phyloP scores from a whole-genome alignment of 441 rosid genomes.

The Populus hybrid region DNA sequence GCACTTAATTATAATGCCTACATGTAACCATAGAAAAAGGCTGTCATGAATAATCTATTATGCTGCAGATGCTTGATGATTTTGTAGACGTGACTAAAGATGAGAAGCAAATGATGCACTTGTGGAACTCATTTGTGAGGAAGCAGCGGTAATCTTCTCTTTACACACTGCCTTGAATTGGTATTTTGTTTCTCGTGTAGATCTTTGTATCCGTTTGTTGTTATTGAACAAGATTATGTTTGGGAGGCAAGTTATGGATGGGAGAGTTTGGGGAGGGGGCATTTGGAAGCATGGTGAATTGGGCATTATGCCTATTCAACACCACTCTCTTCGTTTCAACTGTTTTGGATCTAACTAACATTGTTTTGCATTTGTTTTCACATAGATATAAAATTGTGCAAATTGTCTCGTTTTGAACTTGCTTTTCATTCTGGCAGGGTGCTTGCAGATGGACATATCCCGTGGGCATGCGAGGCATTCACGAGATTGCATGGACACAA shows the following conservation, averaged over 20 bases:
- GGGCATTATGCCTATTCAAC: not conserved
- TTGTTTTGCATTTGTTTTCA: not conserved
- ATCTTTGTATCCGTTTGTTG: not conserved
- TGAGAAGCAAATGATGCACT: constrained; percentile 96
- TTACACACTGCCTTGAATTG: constrained; percentile 9
- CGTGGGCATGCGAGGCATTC: constrained; percentile 99
- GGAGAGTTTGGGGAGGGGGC: not conserved
- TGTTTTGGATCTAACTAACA: too few relatives aligned
- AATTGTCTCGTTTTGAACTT: constrained; percentile 1
- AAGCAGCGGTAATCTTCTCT: constrained; percentile 69
- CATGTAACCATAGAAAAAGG: not conserved
- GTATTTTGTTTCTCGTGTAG: constrained; percentile 16
- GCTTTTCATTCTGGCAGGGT: constrained; percentile 49
- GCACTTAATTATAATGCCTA: not conserved
- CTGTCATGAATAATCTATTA: not conserved
- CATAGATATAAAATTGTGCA: not conserved
- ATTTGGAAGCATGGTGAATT: not conserved
- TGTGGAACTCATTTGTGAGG: constrained; percentile 98
- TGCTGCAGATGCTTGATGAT: constrained; percentile 95
- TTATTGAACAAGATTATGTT: not conserved
- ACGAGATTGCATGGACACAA: constrained; percentile 68
- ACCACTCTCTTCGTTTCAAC: not conserved
- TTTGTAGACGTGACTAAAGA: constrained; percentile 96
- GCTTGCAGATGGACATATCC: constrained; percentile 94
- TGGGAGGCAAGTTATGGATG: not conserved